Evolutionary conservation across 441 rosid species (phyloP), one percentile per base, ranked within the genome.

Genomic region (Melastoma candidum): DNA sequence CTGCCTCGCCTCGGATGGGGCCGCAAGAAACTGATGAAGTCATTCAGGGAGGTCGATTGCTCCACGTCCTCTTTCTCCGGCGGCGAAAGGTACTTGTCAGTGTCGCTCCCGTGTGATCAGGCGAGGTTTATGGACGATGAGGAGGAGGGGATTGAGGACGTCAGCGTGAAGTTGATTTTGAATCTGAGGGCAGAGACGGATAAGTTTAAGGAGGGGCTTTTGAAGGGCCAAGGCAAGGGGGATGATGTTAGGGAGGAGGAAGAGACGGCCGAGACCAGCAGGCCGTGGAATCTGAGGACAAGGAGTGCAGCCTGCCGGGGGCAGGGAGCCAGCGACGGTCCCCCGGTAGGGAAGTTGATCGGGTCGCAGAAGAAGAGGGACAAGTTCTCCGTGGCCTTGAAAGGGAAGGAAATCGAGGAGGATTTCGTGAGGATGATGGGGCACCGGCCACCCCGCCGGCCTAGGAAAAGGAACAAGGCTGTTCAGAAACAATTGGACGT

Each of bases 1-100:
- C 74, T 87, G 4, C 95, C 95, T 45, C 70, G 64, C 65, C 75
- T 87, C 60, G 76, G 77, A 75, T 87, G 97, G 97, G 96, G 97
- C 13, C 64, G 56, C 45, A 95, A 90, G 77, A 67, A 65, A 44
- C 70, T 76, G 12, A 82, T 90, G 27, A 74, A 80, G 53, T 87
- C 89, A 70, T 69, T 77, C 83, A 84, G 80, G 52, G 51, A 53
- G 39, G 51, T 24, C 27, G 49, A 17, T 17, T 17, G 22, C 22
- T 17, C 22, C 22, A 17, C 22, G 22, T 17, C 22, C 22, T 17
- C 58, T 47, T 22, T 44, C 8, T 32, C 41, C 41, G 7, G 7
- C 41, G 41, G 41, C 7, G 8, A 4, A 1, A 6, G 41, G 41
- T 56, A 46, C 77, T 2, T 4, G 8, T 32, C 7, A 4, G 41